Percentiles rank a stretch among this genome's conserved stretches.
phyloP scores from a whole-genome alignment of 2,329 filamentous ascomycete species.

The Didymella pinodella region DNA sequence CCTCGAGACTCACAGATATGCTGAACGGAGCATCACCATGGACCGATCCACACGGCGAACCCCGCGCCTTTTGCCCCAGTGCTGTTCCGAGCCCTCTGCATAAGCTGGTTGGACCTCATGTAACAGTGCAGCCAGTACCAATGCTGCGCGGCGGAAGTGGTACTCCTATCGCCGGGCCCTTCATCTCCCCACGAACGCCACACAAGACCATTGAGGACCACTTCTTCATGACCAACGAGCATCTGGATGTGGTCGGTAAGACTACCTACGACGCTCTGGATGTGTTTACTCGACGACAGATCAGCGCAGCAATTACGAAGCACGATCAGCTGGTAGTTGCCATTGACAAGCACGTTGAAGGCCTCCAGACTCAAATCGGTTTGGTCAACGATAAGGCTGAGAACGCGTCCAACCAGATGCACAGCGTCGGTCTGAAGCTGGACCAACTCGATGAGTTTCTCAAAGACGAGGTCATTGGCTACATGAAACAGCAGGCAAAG shows the following conservation, averaged over 20 bases:
- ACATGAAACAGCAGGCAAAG: constrained; percentile 35
- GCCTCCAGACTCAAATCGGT: constrained; percentile 37
- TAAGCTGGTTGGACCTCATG: constrained; percentile 18
- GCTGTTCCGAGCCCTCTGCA: constrained; percentile 46
- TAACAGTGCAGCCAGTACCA: constrained; percentile 18
- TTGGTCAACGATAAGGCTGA: constrained; percentile 36
- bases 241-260: constrained; percentile 45
- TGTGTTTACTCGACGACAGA: constrained; percentile 25
- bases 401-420: constrained; percentile 27
- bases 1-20: constrained; percentile 42
- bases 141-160: constrained; percentile 2
- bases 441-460: constrained; percentile 39
- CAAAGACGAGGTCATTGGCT: constrained; percentile 36
- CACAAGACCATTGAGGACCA: constrained; percentile 38
- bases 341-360: constrained; percentile 36
- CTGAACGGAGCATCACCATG: constrained; percentile 32
- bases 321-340: constrained; percentile 30
- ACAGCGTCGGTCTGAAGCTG: constrained; percentile 35
- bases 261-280: constrained; percentile 38
- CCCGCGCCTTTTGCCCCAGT: constrained; percentile 34
- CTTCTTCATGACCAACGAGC: constrained; percentile 48
- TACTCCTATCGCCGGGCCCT: constrained; percentile 2
- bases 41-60: constrained; percentile 29
- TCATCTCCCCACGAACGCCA: constrained; percentile 14
- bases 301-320: constrained; percentile 21